These are phyloP conservation scores for Omphalotus olearius DNA, from an alignment of 1,284 basidiomycete genomes.

Conservation along the genomic window DNA sequence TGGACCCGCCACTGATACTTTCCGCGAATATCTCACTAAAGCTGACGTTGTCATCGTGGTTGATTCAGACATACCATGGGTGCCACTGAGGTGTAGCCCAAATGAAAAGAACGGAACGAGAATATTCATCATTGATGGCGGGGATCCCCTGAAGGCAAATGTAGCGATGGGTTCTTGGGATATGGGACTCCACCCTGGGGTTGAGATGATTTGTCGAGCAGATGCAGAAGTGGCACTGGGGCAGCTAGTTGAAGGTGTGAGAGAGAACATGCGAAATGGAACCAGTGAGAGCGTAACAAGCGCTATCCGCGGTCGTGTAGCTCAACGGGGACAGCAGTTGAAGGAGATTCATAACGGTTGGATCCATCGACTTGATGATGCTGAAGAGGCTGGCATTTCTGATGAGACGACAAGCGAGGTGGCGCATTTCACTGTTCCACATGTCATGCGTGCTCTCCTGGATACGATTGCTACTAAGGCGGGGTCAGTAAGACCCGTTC, in stretches of 20 bases:
- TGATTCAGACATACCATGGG: slow-evolving; percentile 65
- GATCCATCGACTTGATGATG: slow-evolving; percentile 22
- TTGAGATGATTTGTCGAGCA: slow-evolving; percentile 53
- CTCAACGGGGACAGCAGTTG: slow-evolving; percentile 18
- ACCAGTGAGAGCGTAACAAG: slow-evolving; percentile 14
- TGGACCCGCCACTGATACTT: slow-evolving; percentile 33
- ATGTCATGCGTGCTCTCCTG: slow-evolving; percentile 48
- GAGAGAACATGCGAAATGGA: slow-evolving; percentile 21
- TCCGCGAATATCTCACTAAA: slow-evolving; percentile 34
- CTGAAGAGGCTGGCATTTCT: slow-evolving; percentile 21
- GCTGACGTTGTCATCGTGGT: slow-evolving; percentile 63
- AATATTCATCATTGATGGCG: slow-evolving; percentile 58
- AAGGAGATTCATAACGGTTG: slow-evolving; percentile 22
- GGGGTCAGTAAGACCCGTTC: slow-evolving; percentile 29
- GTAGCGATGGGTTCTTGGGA: slow-evolving; percentile 48
- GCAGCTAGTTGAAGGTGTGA: slow-evolving; percentile 42
- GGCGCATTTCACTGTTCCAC: slow-evolving; percentile 36
- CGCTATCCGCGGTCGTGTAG: slow-evolving; percentile 14
- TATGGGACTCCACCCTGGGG: slow-evolving; percentile 30
- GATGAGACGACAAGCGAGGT: slow-evolving; percentile 11
- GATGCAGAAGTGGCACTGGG: slow-evolving; percentile 49
- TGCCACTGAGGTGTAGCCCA: slow-evolving; percentile 46
- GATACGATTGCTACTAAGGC: slow-evolving; percentile 15
- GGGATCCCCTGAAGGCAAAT: slow-evolving; percentile 52
- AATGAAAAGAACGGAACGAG: slow-evolving; percentile 31